These are phyloP conservation scores for Penicillium sp. DNA, from an alignment of 2,329 filamentous ascomycete species.

Conservation along the genomic window DNA sequence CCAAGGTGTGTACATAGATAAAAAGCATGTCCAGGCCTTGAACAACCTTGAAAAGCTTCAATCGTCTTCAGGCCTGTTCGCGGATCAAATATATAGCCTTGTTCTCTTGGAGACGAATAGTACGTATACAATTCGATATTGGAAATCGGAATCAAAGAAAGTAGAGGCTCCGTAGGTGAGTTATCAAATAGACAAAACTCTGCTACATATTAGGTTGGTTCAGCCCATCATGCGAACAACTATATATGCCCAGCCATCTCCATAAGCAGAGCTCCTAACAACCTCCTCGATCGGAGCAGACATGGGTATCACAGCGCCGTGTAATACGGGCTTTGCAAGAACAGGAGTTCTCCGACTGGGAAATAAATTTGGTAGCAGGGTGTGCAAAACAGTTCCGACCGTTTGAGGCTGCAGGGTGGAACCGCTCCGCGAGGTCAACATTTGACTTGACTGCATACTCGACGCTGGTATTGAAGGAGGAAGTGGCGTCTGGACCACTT, in stretches of 20 bases:
- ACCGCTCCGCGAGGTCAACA: conserved; percentile 13
- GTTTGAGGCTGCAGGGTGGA: conserved; percentile 56
- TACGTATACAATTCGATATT: too few relatives aligned
- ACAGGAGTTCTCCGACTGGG: conserved; percentile 81
- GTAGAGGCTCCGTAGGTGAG: not conserved
- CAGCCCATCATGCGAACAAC: conserved; percentile 67
- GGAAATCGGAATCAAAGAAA: not conserved
- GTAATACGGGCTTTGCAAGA: conserved; percentile 77
- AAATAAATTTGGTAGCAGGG: conserved; percentile 75
- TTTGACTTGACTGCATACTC: conserved; percentile 25
- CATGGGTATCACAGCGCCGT: conserved; percentile 82
- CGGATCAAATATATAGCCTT: too few relatives aligned
- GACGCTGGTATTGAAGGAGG: conserved; percentile 45
- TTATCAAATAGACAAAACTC: too few relatives aligned
- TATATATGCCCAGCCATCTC: conserved; percentile 87
- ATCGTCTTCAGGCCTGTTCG: too few relatives aligned
- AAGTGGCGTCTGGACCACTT: conserved; percentile 73
- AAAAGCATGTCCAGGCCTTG: not conserved
- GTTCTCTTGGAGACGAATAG: too few relatives aligned
- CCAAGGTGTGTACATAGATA: not conserved
- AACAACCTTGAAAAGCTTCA: not conserved
- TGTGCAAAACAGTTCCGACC: conserved; percentile 73
- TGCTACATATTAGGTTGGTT: too few relatives aligned
- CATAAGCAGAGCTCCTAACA: conserved; percentile 77
- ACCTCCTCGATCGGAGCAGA: conserved; percentile 76